These are phyloP conservation scores for Dendrobium catenatum DNA, from an alignment of 106 monocot genomes.

Conservation along the genomic window DNA sequence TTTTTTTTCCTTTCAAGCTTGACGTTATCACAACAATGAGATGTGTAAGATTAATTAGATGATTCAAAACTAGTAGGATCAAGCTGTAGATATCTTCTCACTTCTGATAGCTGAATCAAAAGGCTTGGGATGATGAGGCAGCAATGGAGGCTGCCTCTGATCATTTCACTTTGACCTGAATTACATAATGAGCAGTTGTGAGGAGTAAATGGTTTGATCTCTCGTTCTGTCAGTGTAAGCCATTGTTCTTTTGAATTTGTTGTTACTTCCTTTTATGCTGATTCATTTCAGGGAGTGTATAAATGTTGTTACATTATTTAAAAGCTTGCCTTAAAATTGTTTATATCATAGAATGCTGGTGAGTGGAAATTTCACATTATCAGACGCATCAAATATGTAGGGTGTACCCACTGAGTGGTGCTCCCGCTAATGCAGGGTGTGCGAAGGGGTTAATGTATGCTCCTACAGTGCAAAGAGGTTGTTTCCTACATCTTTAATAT, in stretches of 20 bases:
- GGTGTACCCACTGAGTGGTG: background rate
- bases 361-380: background rate
- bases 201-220: background rate
- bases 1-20: background rate
- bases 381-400: background rate
- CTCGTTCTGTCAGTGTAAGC: background rate
- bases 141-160: background rate
- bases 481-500: no score
- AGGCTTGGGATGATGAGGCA: background rate
- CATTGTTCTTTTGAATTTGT: background rate
- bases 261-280: no score
- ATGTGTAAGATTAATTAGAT: background rate
- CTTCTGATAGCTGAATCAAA: background rate
- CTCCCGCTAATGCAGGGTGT: background rate
- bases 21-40: background rate
- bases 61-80: background rate
- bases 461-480: no score
- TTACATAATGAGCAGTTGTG: background rate
- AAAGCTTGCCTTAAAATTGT: no score
- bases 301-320: no score
- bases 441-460: background rate
- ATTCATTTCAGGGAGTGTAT: no score
- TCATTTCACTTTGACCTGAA: background rate
- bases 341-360: background rate
- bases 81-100: background rate